phyloP scores from a whole-genome alignment of 2,329 filamentous ascomycete genomes.

The Fusarium acutatum region DNA sequence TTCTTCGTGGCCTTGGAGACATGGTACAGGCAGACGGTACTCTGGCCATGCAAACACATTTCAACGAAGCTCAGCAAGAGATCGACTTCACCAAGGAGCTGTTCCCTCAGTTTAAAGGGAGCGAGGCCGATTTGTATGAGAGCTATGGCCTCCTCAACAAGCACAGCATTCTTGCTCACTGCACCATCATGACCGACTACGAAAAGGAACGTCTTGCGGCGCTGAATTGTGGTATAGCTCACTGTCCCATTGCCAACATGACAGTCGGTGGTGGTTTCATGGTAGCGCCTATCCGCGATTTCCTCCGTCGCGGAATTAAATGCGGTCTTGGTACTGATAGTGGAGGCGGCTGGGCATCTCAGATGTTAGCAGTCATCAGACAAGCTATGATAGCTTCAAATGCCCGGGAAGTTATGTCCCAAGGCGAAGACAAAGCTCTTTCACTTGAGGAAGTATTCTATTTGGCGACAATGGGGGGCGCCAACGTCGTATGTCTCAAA shows the following conservation, averaged over 20 bases:
- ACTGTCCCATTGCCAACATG: slow-evolving; percentile 19
- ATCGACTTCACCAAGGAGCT: neutral
- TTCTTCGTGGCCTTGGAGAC: slow-evolving; percentile 6
- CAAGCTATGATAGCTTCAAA: slow-evolving; percentile 18
- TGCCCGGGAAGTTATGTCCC: neutral
- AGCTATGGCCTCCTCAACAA: slow-evolving; percentile 7
- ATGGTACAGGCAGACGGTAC: neutral
- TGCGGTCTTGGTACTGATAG: slow-evolving; percentile 6
- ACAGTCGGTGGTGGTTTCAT: slow-evolving; percentile 11
- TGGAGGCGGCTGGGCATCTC: slow-evolving; percentile 15
- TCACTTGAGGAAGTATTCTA: slow-evolving; percentile 12
- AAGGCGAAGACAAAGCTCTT: slow-evolving; percentile 2
- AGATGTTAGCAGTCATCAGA: slow-evolving; percentile 9
- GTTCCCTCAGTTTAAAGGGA: slow-evolving; percentile 5
- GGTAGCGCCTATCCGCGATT: slow-evolving; percentile 11
- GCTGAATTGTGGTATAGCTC: neutral
- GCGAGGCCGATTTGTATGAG: slow-evolving; percentile 13
- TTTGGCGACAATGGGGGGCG: neutral
- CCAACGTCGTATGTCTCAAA: neutral
- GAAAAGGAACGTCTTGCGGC: neutral
- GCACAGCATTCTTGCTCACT: slow-evolving; percentile 8
- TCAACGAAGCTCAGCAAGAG: slow-evolving; percentile 21
- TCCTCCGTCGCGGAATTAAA: neutral
- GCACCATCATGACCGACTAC: slow-evolving; percentile 17
- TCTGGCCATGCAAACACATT: slow-evolving; percentile 11